phyloP scores from a whole-genome alignment of 768 basidiomycete species.

The Chalciporus piperatus region DNA sequence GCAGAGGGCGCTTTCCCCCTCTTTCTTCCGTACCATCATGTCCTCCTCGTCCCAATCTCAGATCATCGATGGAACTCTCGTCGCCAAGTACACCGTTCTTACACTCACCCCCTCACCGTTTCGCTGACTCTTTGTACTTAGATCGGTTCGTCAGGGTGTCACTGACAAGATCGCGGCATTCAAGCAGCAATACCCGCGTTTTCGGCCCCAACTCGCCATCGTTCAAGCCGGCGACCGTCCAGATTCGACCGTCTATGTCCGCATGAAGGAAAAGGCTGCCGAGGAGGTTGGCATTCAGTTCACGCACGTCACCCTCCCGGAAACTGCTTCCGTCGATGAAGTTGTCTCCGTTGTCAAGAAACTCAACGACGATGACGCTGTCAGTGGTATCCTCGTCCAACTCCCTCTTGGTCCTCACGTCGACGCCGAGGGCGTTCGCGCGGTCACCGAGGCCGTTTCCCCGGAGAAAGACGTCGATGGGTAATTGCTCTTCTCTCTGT shows the following conservation, averaged over 20 bases:
- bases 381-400: constrained; percentile 93
- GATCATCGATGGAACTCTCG: constrained; percentile 78
- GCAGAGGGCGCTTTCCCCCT: background rate
- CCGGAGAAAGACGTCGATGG: constrained; percentile 98
- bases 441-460: constrained; percentile 91
- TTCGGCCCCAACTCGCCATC: constrained; percentile 87
- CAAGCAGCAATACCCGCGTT: constrained; percentile 75
- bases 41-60: constrained; percentile 45
- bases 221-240: constrained; percentile 91
- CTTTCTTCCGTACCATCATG: constrained; percentile 27
- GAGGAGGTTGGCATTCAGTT: constrained; percentile 90
- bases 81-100: constrained; percentile 68
- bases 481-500: constrained; percentile 40
- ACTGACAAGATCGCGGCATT: constrained; percentile 63
- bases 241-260: constrained; percentile 89
- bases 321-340: constrained; percentile 66
- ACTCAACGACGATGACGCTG: constrained; percentile 76
- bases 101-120: constrained; percentile 5
- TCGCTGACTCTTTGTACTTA: constrained; percentile 31
- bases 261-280: constrained; percentile 97
- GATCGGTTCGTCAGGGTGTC: constrained; percentile 78
- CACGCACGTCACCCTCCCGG: constrained; percentile 74
- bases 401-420: constrained; percentile 88
- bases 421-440: constrained; percentile 76
- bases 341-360: constrained; percentile 74